Conservation (phyloP, 1,284 basidiomycete species). For the Moniliophthora roreri region DNA sequence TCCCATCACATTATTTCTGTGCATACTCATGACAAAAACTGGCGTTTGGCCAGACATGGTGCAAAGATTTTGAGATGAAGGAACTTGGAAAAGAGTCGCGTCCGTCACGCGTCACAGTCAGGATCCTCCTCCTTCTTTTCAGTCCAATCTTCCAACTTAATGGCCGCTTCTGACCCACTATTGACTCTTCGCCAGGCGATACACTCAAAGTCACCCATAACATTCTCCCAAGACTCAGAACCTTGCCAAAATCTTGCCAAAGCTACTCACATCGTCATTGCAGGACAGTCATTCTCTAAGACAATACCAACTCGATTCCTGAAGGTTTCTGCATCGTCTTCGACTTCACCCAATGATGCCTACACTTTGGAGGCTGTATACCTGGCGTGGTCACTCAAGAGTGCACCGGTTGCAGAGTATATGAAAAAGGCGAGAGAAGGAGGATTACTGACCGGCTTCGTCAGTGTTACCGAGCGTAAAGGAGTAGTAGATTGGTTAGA, state of each 20-base stretch:
- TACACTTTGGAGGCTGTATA: conserved; percentile 81
- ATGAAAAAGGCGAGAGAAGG: conserved; percentile 80
- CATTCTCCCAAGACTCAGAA: neutral
- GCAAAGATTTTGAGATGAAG: neutral
- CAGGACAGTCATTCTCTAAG: neutral
- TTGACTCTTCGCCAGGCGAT: conserved; percentile 1
- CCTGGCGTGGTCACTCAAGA: conserved; percentile 75
- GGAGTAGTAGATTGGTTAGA: conserved; percentile 82
- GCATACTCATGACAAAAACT: conserved; percentile 73
- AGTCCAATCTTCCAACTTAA: conserved; percentile 1
- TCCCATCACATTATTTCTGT: neutral
- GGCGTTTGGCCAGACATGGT: conserved; percentile 61
- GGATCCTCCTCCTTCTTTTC: neutral
- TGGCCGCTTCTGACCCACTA: conserved; percentile 6
- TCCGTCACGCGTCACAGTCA: conserved; percentile 3
- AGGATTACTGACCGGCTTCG: conserved; percentile 72
- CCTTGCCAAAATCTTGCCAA: neutral
- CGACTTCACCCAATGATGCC: conserved; percentile 43
- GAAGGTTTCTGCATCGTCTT: neutral
- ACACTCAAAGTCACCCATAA: neutral
- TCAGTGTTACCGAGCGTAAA: conserved; percentile 85
- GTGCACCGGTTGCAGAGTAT: conserved; percentile 79
- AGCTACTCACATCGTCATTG: conserved; percentile 2
- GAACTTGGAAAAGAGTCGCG: conserved; percentile 4
- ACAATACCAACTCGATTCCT: conserved; percentile 1